Conservation (phyloP, 2,329 filamentous ascomycete genomes). For the Hypocrella siamensis region DNA sequence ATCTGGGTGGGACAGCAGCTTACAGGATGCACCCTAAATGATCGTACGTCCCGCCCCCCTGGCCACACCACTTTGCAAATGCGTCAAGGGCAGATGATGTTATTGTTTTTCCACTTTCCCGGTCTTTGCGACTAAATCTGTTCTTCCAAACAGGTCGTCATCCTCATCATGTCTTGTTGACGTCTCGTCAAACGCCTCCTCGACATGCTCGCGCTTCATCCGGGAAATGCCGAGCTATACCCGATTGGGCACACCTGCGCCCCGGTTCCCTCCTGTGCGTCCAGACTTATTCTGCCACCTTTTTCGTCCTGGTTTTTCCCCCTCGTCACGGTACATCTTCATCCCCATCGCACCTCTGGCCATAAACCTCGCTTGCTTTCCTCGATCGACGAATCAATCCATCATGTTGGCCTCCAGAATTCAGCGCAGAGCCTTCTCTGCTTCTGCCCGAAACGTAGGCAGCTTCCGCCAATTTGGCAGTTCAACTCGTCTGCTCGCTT, state of each 20-base stretch:
- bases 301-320: conserved; percentile 6
- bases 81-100: no score
- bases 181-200: no score
- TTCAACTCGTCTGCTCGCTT: neutral
- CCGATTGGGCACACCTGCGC: conserved; percentile 4
- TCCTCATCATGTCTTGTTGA: no score
- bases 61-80: no score
- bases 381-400: conserved; percentile 10
- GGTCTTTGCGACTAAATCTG: no score
- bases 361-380: conserved; percentile 4
- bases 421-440: conserved; percentile 71
- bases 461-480: neutral
- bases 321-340: conserved; percentile 7
- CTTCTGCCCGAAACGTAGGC: conserved; percentile 60
- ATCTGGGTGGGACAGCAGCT: no score
- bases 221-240: conserved; percentile 9
- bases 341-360: conserved; percentile 8
- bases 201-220: conserved; percentile 1
- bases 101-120: no score
- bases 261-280: no score
- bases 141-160: no score
- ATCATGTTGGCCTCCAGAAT: conserved; percentile 59
- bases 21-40: no score
- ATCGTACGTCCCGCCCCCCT: no score
- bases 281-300: no score